Evolutionary conservation across 257 asterid genomes (phyloP), one percentile per base, ranked within the genome.

Genomic region (Nemophila menziesii): DNA sequence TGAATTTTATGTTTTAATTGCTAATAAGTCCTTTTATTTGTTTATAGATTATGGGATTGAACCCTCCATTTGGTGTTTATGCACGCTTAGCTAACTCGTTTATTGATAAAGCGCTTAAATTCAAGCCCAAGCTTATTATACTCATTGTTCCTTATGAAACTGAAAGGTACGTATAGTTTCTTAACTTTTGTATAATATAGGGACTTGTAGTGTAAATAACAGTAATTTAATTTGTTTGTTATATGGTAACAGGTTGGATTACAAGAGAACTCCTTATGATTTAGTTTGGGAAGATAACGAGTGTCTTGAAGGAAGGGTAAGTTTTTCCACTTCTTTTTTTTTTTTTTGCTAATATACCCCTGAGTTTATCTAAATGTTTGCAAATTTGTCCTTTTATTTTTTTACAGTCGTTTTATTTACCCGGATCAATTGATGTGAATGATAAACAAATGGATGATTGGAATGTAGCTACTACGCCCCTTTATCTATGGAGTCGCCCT

Each of bases 21-120:
- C 20, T 34, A 16, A 33, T 48, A 39, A 1, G 49, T 48, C 21
- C 39, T 52, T 51, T 39, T 50, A 16, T n/a, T 34, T 52, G 46
- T 44, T 54, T 43, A 44, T 59, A 90, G 99, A 79, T 90, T 59
- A 85, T 90, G 81, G 96, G 99, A 56, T 59, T 90, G 66, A 85
- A 90, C 68, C 99, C 99, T 39, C 96, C 99, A 20, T 90, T 77
- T 62, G 96, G 99, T 40, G 66, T 74, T 43, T 60, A 79, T 46
- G 93, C 83, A 44, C 41, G 54, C 36, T 94, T 79, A 52, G 99
- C 96, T 23, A 77, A 79, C 48, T 57, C 46, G 54, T 85, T 90
- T 65, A 67, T 90, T 42, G 57, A 66, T 40, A 85, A 85, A 71
- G 99, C 99, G 38, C 94, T 85, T 13, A 60, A 66, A 65, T 90